phyloP scores from a whole-genome alignment of 2,329 filamentous ascomycete species.

The Alternaria viburni region DNA sequence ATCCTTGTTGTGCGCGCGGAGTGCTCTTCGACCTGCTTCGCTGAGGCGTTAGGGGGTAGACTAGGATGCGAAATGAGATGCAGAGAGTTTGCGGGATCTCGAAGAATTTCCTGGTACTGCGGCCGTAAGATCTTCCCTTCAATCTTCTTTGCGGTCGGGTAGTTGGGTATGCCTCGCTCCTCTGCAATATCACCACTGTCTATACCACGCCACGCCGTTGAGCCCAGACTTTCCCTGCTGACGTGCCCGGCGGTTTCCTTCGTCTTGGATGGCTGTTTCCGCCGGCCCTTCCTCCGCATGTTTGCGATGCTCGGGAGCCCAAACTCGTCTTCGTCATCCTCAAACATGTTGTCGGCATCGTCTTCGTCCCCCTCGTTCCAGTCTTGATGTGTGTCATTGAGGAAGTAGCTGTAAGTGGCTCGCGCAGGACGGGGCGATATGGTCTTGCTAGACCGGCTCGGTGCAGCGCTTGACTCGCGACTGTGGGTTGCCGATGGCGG shows the following conservation, averaged over 20 bases:
- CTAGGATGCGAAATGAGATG: conserved; percentile 91
- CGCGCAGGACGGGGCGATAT: conserved; percentile 66
- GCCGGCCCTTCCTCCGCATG: conserved; percentile 76
- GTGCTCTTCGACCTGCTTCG: conserved; percentile 85
- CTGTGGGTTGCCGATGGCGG: conserved; percentile 69
- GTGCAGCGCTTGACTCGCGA: conserved; percentile 64
- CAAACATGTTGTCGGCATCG: conserved; percentile 76
- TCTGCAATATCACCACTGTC: conserved; percentile 95
- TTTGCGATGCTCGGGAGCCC: conserved; percentile 90
- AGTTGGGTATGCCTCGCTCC: conserved; percentile 80
- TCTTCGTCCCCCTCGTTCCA: conserved; percentile 75
- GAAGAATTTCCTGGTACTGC: conserved; percentile 94
- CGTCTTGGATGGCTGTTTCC: conserved; percentile 51
- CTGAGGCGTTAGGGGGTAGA: conserved; percentile 72
- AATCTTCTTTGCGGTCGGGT: conserved; percentile 85
- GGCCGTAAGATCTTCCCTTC: conserved; percentile 96
- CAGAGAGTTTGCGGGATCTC: conserved; percentile 86
- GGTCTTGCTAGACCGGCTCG: conserved; percentile 59
- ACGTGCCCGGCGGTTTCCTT: conserved; percentile 52
- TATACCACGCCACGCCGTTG: conserved; percentile 62
- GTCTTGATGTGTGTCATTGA: conserved; percentile 81
- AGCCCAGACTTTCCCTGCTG: conserved; percentile 27
- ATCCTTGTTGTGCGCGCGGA: conserved; percentile 90
- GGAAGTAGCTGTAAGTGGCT: conserved; percentile 79
- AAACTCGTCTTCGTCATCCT: conserved; percentile 95